phyloP scores from a whole-genome alignment of 495 filamentous ascomycete genomes.

The Xylaria intraflava region DNA sequence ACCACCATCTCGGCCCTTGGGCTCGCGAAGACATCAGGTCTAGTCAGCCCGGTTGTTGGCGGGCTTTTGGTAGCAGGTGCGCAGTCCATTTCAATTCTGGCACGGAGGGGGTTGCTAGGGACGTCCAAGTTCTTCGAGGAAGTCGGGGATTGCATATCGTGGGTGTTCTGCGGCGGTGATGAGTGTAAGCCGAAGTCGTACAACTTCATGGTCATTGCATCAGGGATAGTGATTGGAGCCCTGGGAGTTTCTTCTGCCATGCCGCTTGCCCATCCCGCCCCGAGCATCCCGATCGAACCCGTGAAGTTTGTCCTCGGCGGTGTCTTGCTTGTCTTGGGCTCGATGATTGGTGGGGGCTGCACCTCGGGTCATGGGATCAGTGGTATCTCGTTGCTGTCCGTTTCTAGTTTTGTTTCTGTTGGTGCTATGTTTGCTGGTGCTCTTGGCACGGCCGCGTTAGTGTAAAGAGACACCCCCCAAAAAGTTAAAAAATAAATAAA shows the following conservation, averaged over 20 bases:
- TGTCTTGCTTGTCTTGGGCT: slow-evolving; percentile 44
- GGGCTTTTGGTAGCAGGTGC: slow-evolving; percentile 45
- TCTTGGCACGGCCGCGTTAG: slow-evolving; percentile 5
- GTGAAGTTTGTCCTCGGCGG: slow-evolving; percentile 39
- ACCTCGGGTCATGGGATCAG: slow-evolving; percentile 56
- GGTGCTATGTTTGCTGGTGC: slow-evolving; percentile 45
- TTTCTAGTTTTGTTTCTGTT: slow-evolving; percentile 47
- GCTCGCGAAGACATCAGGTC: slow-evolving; percentile 22
- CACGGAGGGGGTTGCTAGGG: slow-evolving; percentile 40
- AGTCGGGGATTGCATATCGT: slow-evolving; percentile 41
- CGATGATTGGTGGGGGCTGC: slow-evolving; percentile 51
- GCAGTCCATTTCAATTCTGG: slow-evolving; percentile 40
- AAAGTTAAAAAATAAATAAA: background rate
- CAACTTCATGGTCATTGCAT: slow-evolving; percentile 37
- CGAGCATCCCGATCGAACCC: slow-evolving; percentile 22
- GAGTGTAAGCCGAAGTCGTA: slow-evolving; percentile 20
- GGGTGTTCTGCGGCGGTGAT: slow-evolving; percentile 20
- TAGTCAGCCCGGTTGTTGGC: slow-evolving; percentile 35
- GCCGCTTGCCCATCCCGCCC: slow-evolving; percentile 21
- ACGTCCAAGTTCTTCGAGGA: slow-evolving; percentile 49
- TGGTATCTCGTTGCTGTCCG: slow-evolving; percentile 44
- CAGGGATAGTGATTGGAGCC: slow-evolving; percentile 39
- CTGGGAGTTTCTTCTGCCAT: slow-evolving; percentile 22
- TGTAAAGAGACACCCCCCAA: background rate
- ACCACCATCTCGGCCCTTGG: slow-evolving; percentile 22